Percentiles rank a stretch among this genome's conserved stretches.
phyloP scores from a whole-genome alignment of 108 stramenopile species.

The Cylindrotheca fusiformis region DNA sequence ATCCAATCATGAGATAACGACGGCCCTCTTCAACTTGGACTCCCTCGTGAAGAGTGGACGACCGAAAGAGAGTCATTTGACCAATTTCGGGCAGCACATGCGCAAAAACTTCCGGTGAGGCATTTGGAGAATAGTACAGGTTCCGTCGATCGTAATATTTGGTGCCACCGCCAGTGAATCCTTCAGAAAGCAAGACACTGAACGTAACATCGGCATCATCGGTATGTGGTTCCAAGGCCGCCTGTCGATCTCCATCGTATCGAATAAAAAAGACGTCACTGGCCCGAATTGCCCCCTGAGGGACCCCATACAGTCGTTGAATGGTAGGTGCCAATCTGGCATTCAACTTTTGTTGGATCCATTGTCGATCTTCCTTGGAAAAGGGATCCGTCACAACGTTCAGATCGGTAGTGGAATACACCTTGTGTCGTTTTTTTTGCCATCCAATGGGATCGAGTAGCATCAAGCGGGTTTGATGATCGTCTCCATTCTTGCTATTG shows the following conservation, averaged over 20 bases:
- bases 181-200: conserved; percentile 60
- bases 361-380: conserved; percentile 42
- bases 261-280: conserved; percentile 62
- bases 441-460: conserved; percentile 45
- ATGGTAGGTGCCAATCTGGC: conserved; percentile 52
- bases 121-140: background rate
- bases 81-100: conserved; percentile 53
- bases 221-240: conserved; percentile 39
- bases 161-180: conserved; percentile 71
- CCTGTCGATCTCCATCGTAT: conserved; percentile 48
- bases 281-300: conserved; percentile 43
- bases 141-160: conserved; percentile 37
- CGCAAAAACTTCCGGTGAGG: conserved; percentile 24
- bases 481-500: background rate
- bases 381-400: conserved; percentile 65
- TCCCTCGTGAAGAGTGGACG: conserved; percentile 57
- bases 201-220: conserved; percentile 54
- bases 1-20: conserved; percentile 66
- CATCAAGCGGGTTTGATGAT: conserved; percentile 7
- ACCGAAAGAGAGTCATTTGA: conserved; percentile 38
- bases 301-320: conserved; percentile 49
- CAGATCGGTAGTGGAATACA: conserved; percentile 68
- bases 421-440: conserved; percentile 51
- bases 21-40: conserved; percentile 48
- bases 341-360: conserved; percentile 41